Evolutionary conservation across 345 rosid genomes (phyloP), one percentile per base, ranked within the genome.

Genomic region (Citrus reticulata): DNA sequence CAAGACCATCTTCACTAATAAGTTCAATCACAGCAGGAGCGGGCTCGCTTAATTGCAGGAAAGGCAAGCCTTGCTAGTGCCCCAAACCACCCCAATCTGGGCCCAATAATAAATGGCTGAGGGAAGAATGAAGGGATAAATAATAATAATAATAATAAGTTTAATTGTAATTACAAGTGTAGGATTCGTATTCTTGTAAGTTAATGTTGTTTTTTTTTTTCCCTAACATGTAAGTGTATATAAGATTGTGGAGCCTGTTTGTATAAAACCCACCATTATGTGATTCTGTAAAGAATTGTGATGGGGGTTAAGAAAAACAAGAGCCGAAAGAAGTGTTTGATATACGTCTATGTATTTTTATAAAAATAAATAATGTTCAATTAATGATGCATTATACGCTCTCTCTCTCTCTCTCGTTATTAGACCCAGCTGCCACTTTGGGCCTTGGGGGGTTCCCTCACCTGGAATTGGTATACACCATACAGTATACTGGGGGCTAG

Each of bases 1-100:
- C 93, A 2, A 69, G 82, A 73, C 83, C 93, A 2, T 90, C 93
- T 54, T 82, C 90, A 2, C 79, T 88, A 0, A 85, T 90, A 37
- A 81, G 87, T 68, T 80, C 93, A 7, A 70, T 90, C 61, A 90
- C 93, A 4, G 79, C 81, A 8, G 85, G 77, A 35, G 87, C 93
- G 5, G 93, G 93, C 75, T 27, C 91, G 49, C 83, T 88, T 4
- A 74, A 24, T n/a, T 90, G 93, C 90, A 84, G 81, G 85, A 86
- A 87, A 78, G 89, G 90, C 16, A 59, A 80, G 9, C 86, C 81
- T 76, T 89, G 91, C 87, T 89, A 83, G 81, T 54, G 22, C 7
- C 57, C 20, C 8, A 8, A 9, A 6, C 58, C 17, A 3, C 22
- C 58, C 54, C 57, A 27, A 9, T 20, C 27, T 61, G 63, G 58